Evolutionary conservation across 2,329 filamentous ascomycete genomes (phyloP).

Genomic region (Pseudogymnoascus sp.): DNA sequence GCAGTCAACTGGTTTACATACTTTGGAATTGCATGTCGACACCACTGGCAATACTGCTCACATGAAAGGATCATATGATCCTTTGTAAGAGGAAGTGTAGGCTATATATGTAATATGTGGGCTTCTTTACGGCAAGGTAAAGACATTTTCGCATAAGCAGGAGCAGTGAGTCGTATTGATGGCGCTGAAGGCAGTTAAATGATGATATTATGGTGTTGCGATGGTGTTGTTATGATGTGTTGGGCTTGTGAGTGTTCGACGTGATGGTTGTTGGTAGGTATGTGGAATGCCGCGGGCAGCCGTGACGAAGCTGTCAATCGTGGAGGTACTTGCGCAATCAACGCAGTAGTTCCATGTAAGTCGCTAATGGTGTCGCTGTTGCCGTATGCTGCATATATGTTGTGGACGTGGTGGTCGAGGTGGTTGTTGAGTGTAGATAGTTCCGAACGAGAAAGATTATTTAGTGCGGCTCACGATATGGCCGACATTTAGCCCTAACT

Average conservation of each 20-base stretch:
- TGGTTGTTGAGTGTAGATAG: not conserved
- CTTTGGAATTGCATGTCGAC: not conserved
- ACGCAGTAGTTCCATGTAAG: not conserved
- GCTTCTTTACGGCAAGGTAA: not conserved
- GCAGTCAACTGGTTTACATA: not conserved
- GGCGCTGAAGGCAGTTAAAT: not conserved
- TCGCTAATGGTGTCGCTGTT: not conserved
- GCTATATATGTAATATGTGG: not conserved
- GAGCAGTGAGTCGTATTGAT: not conserved
- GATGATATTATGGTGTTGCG: not conserved
- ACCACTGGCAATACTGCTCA: constrained; percentile 1
- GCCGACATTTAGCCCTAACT: too few relatives aligned
- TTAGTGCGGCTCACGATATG: too few relatives aligned
- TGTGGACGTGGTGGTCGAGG: not conserved
- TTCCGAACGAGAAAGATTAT: too few relatives aligned
- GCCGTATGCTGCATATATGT: not conserved
- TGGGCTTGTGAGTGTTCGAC: not conserved
- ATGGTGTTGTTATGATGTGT: not conserved
- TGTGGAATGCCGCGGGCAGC: not conserved
- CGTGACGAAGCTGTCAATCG: not conserved
- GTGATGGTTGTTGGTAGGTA: not conserved
- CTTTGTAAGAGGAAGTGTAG: not conserved
- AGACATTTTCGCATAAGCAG: not conserved
- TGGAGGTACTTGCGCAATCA: not conserved
- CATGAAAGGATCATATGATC: not conserved